Percentiles rank a stretch among this genome's conserved stretches.
Evolutionary conservation across 2,329 filamentous ascomycete genomes (phyloP).

Genomic region (Aspergillus sergii): DNA sequence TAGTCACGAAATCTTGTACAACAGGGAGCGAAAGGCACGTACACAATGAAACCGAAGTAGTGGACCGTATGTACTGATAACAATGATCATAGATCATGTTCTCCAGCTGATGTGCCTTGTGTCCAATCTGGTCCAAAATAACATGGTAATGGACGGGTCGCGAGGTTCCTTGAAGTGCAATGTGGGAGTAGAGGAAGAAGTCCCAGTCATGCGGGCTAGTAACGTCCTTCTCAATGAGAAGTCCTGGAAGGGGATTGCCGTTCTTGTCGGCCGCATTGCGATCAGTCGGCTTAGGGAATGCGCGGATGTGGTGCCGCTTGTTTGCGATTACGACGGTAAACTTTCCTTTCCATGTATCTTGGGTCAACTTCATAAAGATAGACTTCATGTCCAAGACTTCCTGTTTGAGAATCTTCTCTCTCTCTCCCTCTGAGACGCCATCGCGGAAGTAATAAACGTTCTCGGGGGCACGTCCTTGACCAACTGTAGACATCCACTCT

Average conservation of each 20-base stretch:
- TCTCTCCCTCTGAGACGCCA: conserved; percentile 87
- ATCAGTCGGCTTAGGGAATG: conserved; percentile 71
- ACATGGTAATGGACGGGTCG: conserved; percentile 92
- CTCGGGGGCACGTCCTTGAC: conserved; percentile 60
- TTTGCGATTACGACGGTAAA: conserved; percentile 86
- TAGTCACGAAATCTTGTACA: conserved; percentile 3
- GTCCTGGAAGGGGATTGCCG: conserved; percentile 81
- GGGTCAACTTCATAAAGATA: conserved; percentile 50
- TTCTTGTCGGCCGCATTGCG: conserved; percentile 66
- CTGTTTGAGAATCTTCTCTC: conserved; percentile 73
- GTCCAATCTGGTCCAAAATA: conserved; percentile 75
- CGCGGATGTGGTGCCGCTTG: conserved; percentile 92
- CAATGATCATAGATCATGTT: conserved; percentile 92
- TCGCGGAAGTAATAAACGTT: conserved; percentile 92
- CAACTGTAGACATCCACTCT: conserved; percentile 64
- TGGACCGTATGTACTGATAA: conserved; percentile 90
- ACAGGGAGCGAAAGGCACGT: conserved; percentile 19
- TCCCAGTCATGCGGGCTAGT: conserved; percentile 90
- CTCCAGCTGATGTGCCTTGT: conserved; percentile 71
- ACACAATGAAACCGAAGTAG: conserved; percentile 83
- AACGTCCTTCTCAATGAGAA: conserved; percentile 83
- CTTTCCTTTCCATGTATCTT: conserved; percentile 55
- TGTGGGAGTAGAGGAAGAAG: conserved; percentile 73
- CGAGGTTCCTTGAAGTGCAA: conserved; percentile 90
- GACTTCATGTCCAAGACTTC: conserved; percentile 74